Percentiles rank a stretch among this genome's conserved stretches.
Evolutionary conservation across 192 early-diverging fungal species (phyloP).

Genomic region (Kickxella alabastrina): DNA sequence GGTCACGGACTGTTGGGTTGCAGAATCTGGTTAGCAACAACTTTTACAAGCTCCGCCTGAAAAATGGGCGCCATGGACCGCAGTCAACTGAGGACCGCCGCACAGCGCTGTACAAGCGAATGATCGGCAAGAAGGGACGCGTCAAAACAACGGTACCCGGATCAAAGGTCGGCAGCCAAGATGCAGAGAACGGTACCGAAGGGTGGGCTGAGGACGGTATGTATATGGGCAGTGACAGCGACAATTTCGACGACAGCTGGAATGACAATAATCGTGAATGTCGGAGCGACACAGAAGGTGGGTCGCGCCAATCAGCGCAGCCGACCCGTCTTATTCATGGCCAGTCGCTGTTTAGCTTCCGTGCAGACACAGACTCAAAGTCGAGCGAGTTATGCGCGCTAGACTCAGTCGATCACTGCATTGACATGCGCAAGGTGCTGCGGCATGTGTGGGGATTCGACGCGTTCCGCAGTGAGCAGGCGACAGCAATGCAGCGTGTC

Average conservation of each 20-base stretch:
- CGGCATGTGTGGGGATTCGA: slow-evolving; percentile 48
- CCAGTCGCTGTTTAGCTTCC: background rate
- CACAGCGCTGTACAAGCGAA: slow-evolving; percentile 44
- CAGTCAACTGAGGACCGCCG: slow-evolving; percentile 37
- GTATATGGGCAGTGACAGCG: background rate
- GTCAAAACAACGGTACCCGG: background rate
- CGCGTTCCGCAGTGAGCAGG: slow-evolving; percentile 46
- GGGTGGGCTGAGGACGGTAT: background rate
- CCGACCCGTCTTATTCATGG: background rate
- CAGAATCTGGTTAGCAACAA: slow-evolving; percentile 45
- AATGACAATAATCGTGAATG: background rate
- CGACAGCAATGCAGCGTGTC: slow-evolving; percentile 48
- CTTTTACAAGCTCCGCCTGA: slow-evolving; percentile 44
- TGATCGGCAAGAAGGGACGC: slow-evolving; percentile 12
- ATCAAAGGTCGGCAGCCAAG: no score
- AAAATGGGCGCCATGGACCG: slow-evolving; percentile 22
- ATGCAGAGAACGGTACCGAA: background rate
- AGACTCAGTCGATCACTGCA: background rate
- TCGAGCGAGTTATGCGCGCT: background rate
- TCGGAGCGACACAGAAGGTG: background rate
- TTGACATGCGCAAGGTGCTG: slow-evolving; percentile 51
- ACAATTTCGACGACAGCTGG: background rate
- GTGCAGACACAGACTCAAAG: slow-evolving; percentile 2
- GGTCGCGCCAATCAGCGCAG: background rate
- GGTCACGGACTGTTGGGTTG: slow-evolving; percentile 1